phyloP scores from a whole-genome alignment of 129 eudicot species.

The Centella asiatica region DNA sequence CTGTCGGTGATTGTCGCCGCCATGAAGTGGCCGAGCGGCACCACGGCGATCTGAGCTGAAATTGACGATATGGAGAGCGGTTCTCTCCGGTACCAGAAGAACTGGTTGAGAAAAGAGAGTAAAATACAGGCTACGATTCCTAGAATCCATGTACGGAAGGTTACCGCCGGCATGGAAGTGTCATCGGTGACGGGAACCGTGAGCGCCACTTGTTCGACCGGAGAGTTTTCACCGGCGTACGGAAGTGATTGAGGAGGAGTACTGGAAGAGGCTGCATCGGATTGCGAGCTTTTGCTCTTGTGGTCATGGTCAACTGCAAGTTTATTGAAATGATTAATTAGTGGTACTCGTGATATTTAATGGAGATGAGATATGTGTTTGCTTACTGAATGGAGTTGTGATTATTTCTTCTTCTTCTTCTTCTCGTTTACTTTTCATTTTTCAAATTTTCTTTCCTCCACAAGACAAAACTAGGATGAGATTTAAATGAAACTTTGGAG shows the following conservation, averaged over 20 bases:
- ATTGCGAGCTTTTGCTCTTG: background rate
- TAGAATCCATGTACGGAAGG: conserved; percentile 62
- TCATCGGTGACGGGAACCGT: conserved; percentile 63
- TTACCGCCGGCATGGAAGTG: conserved; percentile 37
- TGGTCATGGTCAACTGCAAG: conserved; percentile 33
- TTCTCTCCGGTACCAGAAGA: conserved; percentile 68
- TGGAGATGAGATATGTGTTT: background rate
- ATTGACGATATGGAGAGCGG: conserved; percentile 55
- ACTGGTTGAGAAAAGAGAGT: conserved; percentile 65
- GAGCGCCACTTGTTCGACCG: conserved; percentile 67
- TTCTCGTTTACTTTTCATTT: conserved; percentile 8
- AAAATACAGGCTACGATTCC: conserved; percentile 49
- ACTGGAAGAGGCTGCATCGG: conserved; percentile 11
- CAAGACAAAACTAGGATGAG: too few relatives aligned
- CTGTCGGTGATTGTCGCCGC: conserved; percentile 40
- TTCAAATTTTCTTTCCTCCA: too few relatives aligned
- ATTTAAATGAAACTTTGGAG: too few relatives aligned
- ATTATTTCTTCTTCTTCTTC: conserved; percentile 19
- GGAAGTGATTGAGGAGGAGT: conserved; percentile 7
- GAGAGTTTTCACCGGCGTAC: conserved; percentile 39
- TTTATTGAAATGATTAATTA: too few relatives aligned
- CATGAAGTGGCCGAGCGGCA: conserved; percentile 71
- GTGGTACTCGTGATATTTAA: too few relatives aligned
- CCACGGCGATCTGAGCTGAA: conserved; percentile 74
- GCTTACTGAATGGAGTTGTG: conserved; percentile 50